Evolutionary conservation across 1,284 basidiomycete species (phyloP), one percentile per base, ranked within the genome.

Genomic region (Chiua sp.): DNA sequence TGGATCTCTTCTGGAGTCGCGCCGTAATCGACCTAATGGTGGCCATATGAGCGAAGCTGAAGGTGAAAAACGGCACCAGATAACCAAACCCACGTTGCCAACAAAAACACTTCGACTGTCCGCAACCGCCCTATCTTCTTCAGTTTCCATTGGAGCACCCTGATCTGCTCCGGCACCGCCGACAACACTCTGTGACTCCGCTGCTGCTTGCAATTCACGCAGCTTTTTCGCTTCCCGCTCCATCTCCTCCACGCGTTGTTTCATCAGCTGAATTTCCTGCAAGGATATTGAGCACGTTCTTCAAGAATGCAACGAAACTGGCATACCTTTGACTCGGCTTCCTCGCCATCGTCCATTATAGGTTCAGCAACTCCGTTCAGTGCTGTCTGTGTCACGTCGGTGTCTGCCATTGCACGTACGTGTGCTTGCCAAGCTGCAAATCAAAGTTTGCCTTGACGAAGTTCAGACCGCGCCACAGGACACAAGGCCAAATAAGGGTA

Each of bases 1-100:
- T 99, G 98, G 59, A 99, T 96, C 76, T 99, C 98, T 78, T 99
- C 98, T 18, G 98, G 98, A 32, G 98, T 98, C 11, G 97, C 93
- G 59, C 90, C 87, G 76, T 99, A 99, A 81, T 99, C 98, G 58
- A 99, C 97, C 96, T 99, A 69, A 39, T 53, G 59, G 54, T 51
- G 23, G 51, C 50, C 55, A 54, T 53, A 37, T 55, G 61, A 53
- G 58, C 55, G 42, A 61, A 61, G 32, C 28, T 56, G 50, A 35
- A 60, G 52, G 32, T 49, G 47, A 56, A 60, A 59, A 52, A 12
- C 53, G 13, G 50, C 55, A 60, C 57, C 26, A 55, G 35, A 57
- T 18, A 56, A 51, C 56, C 55, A 57, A 12, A 84, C 94, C 73
- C 74, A 98, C 97, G 78, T 99, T 99, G 51, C 98, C 98, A 65